Evolutionary conservation across 177 flowering plant species (phyloP).

Genomic region (Vitis hybrid): DNA sequence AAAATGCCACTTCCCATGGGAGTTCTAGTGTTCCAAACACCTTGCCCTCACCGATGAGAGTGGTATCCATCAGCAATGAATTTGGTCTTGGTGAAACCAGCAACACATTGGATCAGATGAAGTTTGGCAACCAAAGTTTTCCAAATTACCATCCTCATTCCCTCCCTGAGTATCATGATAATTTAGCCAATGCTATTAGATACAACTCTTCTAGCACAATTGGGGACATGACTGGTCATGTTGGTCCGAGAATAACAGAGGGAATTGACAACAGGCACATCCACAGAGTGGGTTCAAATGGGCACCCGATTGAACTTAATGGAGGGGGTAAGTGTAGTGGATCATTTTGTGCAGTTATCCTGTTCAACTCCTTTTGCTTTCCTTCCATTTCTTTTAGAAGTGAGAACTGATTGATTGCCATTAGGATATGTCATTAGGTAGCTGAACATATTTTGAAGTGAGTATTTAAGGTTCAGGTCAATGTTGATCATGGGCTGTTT

Average conservation of each 20-base stretch:
- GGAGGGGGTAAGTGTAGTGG: conserved; percentile 26
- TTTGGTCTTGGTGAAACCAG: conserved; percentile 16
- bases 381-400: not conserved
- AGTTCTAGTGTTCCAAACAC: conserved; percentile 17
- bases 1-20: conserved; percentile 12
- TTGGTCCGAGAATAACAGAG: not conserved
- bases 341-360: not conserved
- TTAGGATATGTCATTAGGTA: not conserved
- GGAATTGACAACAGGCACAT: no score
- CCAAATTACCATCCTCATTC: conserved; percentile 26
- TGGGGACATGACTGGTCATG: conserved; percentile 18
- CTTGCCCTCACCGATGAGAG: conserved; percentile 16
- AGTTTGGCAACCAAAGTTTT: conserved; percentile 14
- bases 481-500: no score
- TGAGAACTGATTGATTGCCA: not conserved
- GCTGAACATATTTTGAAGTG: no score
- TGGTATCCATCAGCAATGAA: conserved; percentile 19
- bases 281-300: no score
- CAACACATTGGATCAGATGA: conserved; percentile 18
- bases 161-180: conserved; percentile 20
- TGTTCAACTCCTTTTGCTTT: not conserved
- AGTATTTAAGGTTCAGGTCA: no score
- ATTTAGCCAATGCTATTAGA: conserved; percentile 11
- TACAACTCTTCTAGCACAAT: conserved; percentile 18
- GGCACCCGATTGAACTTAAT: conserved; percentile 18